phyloP scores from a whole-genome alignment of 208 protist genomes.

The Leishmania gerbilli region DNA sequence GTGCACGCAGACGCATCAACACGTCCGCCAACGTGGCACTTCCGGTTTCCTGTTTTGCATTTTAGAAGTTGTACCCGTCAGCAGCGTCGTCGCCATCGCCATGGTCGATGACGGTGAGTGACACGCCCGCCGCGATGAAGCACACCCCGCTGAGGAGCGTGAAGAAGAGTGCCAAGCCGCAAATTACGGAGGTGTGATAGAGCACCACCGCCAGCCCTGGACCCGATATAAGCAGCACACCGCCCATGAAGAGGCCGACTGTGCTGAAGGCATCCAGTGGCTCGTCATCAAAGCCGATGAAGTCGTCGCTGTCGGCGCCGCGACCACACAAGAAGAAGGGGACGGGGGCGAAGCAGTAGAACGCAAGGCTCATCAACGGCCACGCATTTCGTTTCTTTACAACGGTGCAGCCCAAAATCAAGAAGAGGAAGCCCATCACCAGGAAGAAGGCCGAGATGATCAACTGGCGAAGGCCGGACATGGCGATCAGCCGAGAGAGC shows the following conservation, averaged over 20 bases:
- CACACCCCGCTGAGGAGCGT: slow-evolving; percentile 44
- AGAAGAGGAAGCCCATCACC: slow-evolving; percentile 56
- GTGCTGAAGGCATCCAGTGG: slow-evolving; percentile 39
- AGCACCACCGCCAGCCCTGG: slow-evolving; percentile 62
- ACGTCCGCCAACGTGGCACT: not conserved
- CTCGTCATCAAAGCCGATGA: slow-evolving; percentile 27
- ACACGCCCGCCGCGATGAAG: slow-evolving; percentile 20
- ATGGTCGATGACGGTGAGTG: not conserved
- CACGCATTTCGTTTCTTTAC: slow-evolving; percentile 45
- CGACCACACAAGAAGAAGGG: slow-evolving; percentile 65
- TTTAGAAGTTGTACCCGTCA: slow-evolving; percentile 51
- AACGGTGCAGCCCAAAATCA: slow-evolving; percentile 62
- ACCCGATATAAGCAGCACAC: slow-evolving; percentile 52
- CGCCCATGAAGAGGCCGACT: slow-evolving; percentile 66
- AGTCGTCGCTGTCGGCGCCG: slow-evolving; percentile 16
- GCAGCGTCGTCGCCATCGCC: slow-evolving; percentile 21
- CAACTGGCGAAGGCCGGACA: slow-evolving; percentile 52
- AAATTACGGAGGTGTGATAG: slow-evolving; percentile 60
- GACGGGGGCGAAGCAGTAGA: slow-evolving; percentile 57
- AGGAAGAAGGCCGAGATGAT: slow-evolving; percentile 56
- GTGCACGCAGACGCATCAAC: not conserved
- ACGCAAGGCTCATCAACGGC: slow-evolving; percentile 55
- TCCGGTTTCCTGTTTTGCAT: not conserved
- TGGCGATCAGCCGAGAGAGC: slow-evolving; percentile 1
- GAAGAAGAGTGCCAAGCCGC: slow-evolving; percentile 40